These are phyloP conservation scores for Aspergillus uvarum DNA, from an alignment of 2,329 filamentous ascomycete species.

Conservation along the genomic window DNA sequence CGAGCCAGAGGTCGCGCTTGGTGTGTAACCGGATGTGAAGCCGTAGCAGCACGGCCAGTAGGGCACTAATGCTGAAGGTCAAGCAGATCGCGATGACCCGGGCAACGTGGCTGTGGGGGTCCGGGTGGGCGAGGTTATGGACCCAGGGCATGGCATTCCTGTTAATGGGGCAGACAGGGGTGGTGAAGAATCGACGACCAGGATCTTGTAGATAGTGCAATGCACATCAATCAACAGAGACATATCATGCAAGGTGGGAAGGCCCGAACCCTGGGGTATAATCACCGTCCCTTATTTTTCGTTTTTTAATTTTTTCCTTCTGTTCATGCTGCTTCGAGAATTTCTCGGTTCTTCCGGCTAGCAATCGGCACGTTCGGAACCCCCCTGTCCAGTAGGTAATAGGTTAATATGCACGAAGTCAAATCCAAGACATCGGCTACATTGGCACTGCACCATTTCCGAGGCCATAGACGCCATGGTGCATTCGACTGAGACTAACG, in stretches of 20 bases:
- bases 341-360: background rate
- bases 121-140: constrained; percentile 25
- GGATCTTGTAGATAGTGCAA: background rate
- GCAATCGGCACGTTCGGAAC: background rate
- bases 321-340: background rate
- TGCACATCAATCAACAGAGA: background rate
- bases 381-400: background rate
- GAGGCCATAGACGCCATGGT: too few species aligned
- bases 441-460: background rate
- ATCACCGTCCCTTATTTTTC: background rate
- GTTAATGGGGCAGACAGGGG: background rate
- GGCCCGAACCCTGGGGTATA: background rate
- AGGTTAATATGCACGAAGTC: background rate
- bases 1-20: constrained; percentile 24
- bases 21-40: constrained; percentile 25
- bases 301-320: background rate
- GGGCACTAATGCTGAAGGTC: constrained; percentile 22
- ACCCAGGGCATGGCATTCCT: constrained; percentile 29
- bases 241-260: background rate
- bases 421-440: background rate
- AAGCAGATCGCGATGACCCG: constrained; percentile 25
- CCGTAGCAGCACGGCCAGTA: constrained; percentile 25
- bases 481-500: background rate
- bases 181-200: background rate
- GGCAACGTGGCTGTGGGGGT: constrained; percentile 22